A percentile compares a stretch with the other conserved stretches of the same genome.
These are phyloP conservation scores for Spathaspora arborariae DNA, from an alignment of 805 yeast genomes.

Conservation along the genomic window DNA sequence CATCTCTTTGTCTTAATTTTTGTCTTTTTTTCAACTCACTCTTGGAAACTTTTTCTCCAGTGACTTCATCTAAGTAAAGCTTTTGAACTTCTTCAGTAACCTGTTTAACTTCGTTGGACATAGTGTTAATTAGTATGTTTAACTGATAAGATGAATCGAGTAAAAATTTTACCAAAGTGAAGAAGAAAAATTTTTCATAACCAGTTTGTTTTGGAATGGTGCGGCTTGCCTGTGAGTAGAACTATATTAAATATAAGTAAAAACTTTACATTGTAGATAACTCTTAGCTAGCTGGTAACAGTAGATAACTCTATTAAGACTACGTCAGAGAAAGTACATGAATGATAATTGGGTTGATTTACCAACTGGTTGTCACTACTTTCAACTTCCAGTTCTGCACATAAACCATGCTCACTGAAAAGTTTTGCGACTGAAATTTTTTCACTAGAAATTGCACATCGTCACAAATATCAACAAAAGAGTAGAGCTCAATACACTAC, in stretches of 20 bases:
- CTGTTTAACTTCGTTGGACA: constrained; percentile 52
- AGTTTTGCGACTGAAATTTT: background rate
- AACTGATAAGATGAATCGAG: background rate
- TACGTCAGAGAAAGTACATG: too few species aligned
- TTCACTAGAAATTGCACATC: background rate
- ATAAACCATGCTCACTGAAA: too few species aligned
- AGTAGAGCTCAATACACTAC: background rate
- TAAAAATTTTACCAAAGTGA: background rate
- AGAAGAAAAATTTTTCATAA: too few species aligned
- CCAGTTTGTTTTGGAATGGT: too few species aligned
- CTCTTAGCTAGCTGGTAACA: too few species aligned
- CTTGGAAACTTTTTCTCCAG: constrained; percentile 96
- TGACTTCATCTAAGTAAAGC: constrained; percentile 81
- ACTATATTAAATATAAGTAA: too few species aligned
- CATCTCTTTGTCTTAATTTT: constrained; percentile 80
- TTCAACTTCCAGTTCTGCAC: too few species aligned
- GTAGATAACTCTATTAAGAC: too few species aligned
- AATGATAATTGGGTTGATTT: too few species aligned
- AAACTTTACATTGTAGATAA: too few species aligned
- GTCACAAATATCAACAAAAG: background rate
- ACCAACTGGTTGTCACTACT: too few species aligned
- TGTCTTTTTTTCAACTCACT: constrained; percentile 94
- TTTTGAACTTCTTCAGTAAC: constrained; percentile 75
- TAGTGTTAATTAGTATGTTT: constrained; percentile 6
- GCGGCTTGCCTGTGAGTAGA: too few species aligned